Percentiles rank a stretch among this genome's conserved stretches.
Evolutionary conservation across 176 grass and related monocot genomes (phyloP).

Genomic region (Aegilops speltoides): DNA sequence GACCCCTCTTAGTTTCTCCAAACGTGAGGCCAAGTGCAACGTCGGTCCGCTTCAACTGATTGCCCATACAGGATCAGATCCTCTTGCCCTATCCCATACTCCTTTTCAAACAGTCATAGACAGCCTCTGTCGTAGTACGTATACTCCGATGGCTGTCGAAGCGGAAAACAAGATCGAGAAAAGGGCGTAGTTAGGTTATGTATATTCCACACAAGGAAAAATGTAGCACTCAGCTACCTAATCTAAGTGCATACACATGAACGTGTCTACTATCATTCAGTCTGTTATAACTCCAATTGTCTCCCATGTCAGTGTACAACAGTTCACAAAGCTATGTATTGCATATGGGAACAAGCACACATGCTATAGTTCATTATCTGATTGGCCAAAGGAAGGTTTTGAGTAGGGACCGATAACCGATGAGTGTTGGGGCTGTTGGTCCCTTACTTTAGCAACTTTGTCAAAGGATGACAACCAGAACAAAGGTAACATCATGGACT

Average conservation of each 20-base stretch:
- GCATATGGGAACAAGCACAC: slow-evolving; percentile 15
- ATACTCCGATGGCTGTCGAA: slow-evolving; percentile 85
- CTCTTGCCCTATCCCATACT: slow-evolving; percentile 83
- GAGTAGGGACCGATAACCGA: slow-evolving; percentile 35
- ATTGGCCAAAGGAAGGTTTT: slow-evolving; percentile 5
- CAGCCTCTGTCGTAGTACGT: slow-evolving; percentile 97
- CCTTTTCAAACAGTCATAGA: slow-evolving; percentile 89
- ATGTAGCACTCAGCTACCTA: neutral
- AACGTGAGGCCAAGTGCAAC: slow-evolving; percentile 73
- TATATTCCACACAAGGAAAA: slow-evolving; percentile 29
- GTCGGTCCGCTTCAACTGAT: slow-evolving; percentile 98
- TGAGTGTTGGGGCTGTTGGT: slow-evolving; percentile 35
- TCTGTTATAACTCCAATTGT: neutral
- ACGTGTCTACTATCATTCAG: neutral
- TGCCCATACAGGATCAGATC: slow-evolving; percentile 96
- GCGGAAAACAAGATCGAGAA: slow-evolving; percentile 22
- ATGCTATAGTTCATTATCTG: slow-evolving; percentile 30
- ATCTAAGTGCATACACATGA: neutral
- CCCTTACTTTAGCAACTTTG: slow-evolving; percentile 30
- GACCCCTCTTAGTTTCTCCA: slow-evolving; percentile 84
- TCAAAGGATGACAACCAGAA: slow-evolving; percentile 38
- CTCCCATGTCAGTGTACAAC: neutral
- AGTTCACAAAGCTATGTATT: slow-evolving; percentile 4
- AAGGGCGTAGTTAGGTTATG: slow-evolving; percentile 14
- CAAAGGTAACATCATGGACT: slow-evolving; percentile 42